Evolutionary conservation across 2,329 filamentous ascomycete species (phyloP), one percentile per base, ranked within the genome.

Genomic region (Rhynchosporium secalis): DNA sequence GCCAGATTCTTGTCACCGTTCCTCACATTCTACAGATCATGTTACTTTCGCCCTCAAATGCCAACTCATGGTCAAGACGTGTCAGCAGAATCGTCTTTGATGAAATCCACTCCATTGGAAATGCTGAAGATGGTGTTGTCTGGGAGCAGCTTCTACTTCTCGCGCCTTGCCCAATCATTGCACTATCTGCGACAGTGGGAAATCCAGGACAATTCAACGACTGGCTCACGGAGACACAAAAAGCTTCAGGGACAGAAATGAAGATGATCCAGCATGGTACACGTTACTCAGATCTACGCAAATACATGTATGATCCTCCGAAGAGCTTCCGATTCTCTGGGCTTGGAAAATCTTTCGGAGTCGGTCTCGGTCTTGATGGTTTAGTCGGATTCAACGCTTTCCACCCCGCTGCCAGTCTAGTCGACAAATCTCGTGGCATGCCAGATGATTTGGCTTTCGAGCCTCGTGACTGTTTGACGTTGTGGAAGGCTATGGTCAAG

Each of bases 41-140:
- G 87, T 78, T 93, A 1, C 76, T 89, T 56, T 80, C 83, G 0
- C 86, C 88, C 0, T 77, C 79, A 0, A 89, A 92, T 67, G 86
- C 88, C 3, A 83, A 81, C 1, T 74, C 79, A 0, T 94, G 89
- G 89, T 83, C 88, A 0, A 79, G 80, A 3, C 78, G 87, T 58
- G 81, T 93, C 13, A 89, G 85, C 69, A 82, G 88, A 55, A 92
- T 93, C 71, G 91, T 93, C 56, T 93, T 93, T 62, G 90, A 94
- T 70, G 90, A 94, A 75, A 86, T 93, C 1, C 90, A 94, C 72
- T 91, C 85, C 40, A 93, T 94, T 63, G 88, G 90, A 0, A 86
- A 92, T 72, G 83, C 86, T 0, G 87, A 92, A 7, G 89, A 93
- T 67, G 89, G 89, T 58, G 77, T 92, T 1, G 79, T 92, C 2